Evolutionary conservation across 345 rosid genomes (phyloP).

Genomic region (Raphanus sativus): DNA sequence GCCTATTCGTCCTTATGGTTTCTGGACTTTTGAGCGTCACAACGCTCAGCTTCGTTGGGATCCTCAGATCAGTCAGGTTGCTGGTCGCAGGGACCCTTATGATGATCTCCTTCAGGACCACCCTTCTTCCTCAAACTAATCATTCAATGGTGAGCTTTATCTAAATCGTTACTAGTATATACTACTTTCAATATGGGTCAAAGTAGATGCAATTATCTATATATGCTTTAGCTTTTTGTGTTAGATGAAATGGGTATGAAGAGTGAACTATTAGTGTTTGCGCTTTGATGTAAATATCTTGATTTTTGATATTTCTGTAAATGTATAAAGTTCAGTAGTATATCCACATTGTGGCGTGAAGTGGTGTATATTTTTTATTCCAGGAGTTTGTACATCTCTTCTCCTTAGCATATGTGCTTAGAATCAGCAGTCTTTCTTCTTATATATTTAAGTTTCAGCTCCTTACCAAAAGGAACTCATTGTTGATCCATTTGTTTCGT

Average conservation of each 20-base stretch:
- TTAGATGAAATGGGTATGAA: not conserved
- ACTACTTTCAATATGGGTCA: not conserved
- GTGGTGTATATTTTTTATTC: not conserved
- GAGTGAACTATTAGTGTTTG: not conserved
- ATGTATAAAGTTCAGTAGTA: not conserved
- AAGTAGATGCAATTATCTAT: not conserved
- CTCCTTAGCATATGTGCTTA: not conserved
- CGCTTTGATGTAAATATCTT: not conserved
- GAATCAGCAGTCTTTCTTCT: not conserved
- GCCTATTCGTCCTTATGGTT: conserved; percentile 95
- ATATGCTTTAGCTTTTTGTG: not conserved
- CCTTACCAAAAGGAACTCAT: not conserved
- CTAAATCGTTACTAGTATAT: not conserved
- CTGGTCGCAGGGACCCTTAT: conserved; percentile 93
- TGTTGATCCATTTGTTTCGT: not conserved
- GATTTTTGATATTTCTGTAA: not conserved
- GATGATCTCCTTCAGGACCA: conserved; percentile 74
- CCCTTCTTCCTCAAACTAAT: conserved; percentile 35
- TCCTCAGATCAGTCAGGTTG: conserved; percentile 93
- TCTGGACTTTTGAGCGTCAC: conserved; percentile 95
- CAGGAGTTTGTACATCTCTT: not conserved
- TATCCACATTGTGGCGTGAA: not conserved
- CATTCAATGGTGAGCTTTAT: not conserved
- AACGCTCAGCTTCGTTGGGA: conserved; percentile 93
- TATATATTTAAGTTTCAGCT: not conserved